Percentiles rank a stretch among this genome's conserved stretches.
These are phyloP conservation scores for Suillus variegatus DNA, from an alignment of 768 basidiomycete species.

Conservation along the genomic window DNA sequence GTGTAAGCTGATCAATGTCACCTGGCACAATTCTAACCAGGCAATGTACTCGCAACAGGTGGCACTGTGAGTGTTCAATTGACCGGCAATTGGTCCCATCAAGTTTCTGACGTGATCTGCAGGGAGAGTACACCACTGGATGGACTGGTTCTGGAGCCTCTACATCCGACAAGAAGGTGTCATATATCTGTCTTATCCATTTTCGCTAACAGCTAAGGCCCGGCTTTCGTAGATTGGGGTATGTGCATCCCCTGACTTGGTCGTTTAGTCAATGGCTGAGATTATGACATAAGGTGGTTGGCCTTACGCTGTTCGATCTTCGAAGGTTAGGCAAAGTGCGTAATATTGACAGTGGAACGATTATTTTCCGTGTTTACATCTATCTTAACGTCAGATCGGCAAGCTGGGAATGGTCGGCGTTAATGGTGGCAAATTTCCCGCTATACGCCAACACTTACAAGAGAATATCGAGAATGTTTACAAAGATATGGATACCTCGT, in stretches of 20 bases:
- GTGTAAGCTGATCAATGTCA: constrained; percentile 51
- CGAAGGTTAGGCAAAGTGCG: constrained; percentile 77
- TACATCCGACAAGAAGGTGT: constrained; percentile 91
- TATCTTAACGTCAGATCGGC: constrained; percentile 48
- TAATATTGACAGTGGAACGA: constrained; percentile 11
- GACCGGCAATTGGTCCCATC: not conserved
- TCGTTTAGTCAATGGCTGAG: constrained; percentile 16
- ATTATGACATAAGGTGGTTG: constrained; percentile 66
- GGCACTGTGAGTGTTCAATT: constrained; percentile 39
- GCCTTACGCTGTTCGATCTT: constrained; percentile 86
- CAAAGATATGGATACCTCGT: constrained; percentile 86
- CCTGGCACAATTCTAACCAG: not conserved
- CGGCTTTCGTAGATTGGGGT: constrained; percentile 61
- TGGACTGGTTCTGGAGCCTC: constrained; percentile 93
- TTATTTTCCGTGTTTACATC: constrained; percentile 14
- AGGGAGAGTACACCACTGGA: constrained; percentile 94
- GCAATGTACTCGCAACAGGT: constrained; percentile 35
- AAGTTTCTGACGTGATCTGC: not conserved
- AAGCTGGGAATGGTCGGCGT: constrained; percentile 87
- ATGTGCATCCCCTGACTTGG: constrained; percentile 26
- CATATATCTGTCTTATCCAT: constrained; percentile 13
- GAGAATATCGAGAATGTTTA: constrained; percentile 84
- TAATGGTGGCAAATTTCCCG: constrained; percentile 85
- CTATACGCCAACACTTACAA: constrained; percentile 76
- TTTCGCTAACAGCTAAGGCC: not conserved